Evolutionary conservation across 73 alveolate genomes (phyloP).

Genomic region (Paramecium biaurelia): DNA sequence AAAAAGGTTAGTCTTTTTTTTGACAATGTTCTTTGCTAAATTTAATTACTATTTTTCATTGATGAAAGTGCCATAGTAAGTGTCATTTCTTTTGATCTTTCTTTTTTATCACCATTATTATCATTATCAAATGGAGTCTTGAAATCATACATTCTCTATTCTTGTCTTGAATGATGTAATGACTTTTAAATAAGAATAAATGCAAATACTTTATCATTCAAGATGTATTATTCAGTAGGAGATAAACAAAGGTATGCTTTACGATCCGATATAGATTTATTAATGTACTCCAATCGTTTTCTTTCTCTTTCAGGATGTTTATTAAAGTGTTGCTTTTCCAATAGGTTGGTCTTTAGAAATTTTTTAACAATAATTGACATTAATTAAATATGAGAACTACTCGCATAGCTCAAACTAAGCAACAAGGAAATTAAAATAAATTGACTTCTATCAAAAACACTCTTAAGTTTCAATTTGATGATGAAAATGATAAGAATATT

Average conservation of each 20-base stretch:
- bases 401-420: background rate
- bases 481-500: background rate
- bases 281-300: background rate
- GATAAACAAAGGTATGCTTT: background rate
- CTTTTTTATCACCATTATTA: background rate
- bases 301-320: background rate
- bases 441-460: background rate
- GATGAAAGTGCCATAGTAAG: background rate
- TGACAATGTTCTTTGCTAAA: background rate
- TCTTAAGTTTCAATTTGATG: slow-evolving; percentile 23
- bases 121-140: background rate
- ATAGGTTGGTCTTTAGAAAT: background rate
- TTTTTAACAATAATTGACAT: background rate
- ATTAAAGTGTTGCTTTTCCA: background rate
- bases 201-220: background rate
- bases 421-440: background rate
- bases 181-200: background rate
- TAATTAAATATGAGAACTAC: slow-evolving; percentile 37
- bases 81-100: background rate
- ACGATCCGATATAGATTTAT: background rate
- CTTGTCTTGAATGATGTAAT: background rate
- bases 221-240: slow-evolving; percentile 22
- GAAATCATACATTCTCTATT: background rate
- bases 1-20: background rate
- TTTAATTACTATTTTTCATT: background rate